Evolutionary conservation across 106 monocot genomes (phyloP).

Genomic region (Acorus calamus): DNA sequence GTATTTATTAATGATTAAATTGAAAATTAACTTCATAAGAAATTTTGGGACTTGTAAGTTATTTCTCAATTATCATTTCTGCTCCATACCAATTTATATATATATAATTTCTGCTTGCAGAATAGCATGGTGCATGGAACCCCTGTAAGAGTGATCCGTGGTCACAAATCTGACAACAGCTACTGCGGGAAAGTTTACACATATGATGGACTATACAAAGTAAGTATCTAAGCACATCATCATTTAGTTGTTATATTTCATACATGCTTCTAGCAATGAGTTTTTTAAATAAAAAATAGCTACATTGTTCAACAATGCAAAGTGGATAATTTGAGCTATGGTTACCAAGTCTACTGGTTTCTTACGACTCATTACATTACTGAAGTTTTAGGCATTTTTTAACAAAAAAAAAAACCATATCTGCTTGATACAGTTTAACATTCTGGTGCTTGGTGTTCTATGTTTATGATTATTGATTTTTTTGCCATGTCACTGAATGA

Average conservation of each 20-base stretch:
- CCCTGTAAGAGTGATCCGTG: conserved; percentile 79
- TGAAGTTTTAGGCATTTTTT: no score
- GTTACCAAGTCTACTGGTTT: no score
- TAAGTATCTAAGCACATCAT: conserved; percentile 2
- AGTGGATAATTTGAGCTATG: no score
- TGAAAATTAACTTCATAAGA: no score
- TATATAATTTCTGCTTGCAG: conserved; percentile 34
- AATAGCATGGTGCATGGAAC: conserved; percentile 25
- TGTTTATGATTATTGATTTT: not conserved
- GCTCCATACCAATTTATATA: not conserved
- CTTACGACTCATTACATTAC: no score
- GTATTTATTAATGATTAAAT: no score
- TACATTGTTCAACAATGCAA: no score
- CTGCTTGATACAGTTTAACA: no score
- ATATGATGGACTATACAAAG: conserved; percentile 92
- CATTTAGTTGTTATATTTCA: not conserved
- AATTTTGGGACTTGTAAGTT: not conserved
- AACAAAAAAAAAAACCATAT: no score
- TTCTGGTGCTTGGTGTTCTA: no score
- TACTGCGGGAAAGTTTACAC: conserved; percentile 87
- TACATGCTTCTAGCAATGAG: no score
- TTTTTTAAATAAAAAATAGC: no score
- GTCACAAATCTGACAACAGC: conserved; percentile 57
- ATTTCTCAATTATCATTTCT: not conserved
- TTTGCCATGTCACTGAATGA: not conserved